phyloP scores from a whole-genome alignment of 1,284 basidiomycete genomes.

The Microbotryomycetes sp. region DNA sequence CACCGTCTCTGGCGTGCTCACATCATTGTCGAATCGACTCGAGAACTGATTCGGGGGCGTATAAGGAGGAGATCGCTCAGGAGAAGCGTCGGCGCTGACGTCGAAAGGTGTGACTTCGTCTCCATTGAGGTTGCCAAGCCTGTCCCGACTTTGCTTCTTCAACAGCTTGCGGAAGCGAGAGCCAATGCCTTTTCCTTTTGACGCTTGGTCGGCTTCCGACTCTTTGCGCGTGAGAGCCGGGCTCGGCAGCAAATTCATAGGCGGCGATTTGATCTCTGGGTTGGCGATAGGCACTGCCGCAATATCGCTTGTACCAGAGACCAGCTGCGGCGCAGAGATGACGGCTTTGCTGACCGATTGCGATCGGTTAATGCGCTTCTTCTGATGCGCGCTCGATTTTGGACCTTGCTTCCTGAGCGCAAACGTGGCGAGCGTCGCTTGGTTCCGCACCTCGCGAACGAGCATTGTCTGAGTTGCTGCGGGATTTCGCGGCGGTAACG shows the following conservation, averaged over 20 bases:
- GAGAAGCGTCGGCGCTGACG: background rate
- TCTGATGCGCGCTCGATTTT: too few relatives aligned
- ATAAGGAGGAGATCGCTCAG: background rate
- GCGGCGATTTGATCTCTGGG: background rate
- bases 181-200: background rate
- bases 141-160: conserved; percentile 20
- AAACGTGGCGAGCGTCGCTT: conserved; percentile 27
- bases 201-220: background rate
- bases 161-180: conserved; percentile 6
- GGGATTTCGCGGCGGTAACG: conserved; percentile 12
- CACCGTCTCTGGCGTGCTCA: background rate
- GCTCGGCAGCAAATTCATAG: background rate
- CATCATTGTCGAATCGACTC: background rate
- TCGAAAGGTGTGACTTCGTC: conserved; percentile 26
- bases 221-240: background rate
- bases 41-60: background rate
- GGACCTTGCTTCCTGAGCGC: conserved; percentile 15
- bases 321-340: conserved; percentile 23
- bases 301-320: conserved; percentile 17
- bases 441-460: conserved; percentile 29
- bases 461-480: conserved; percentile 21
- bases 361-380: conserved; percentile 1
- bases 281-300: conserved; percentile 21
- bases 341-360: conserved; percentile 16
- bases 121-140: conserved; percentile 22